Conservation (phyloP, 805 yeast species). For the Suhomyces vadensis region DNA sequence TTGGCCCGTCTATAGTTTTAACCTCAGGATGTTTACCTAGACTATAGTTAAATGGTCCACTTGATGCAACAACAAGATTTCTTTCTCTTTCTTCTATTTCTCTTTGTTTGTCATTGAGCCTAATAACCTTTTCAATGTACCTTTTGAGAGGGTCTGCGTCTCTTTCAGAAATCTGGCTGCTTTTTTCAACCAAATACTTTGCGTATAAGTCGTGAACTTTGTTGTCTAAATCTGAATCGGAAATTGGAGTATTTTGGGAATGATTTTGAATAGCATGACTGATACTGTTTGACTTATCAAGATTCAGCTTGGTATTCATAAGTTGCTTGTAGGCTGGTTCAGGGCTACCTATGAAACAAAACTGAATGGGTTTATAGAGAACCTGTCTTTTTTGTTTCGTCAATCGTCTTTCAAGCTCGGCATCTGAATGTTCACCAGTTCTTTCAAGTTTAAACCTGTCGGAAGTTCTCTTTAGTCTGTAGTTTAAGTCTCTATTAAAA, state of each 20-base stretch:
- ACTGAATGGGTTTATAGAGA: slow-evolving; percentile 27
- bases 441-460: not conserved
- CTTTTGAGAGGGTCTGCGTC: slow-evolving; percentile 15
- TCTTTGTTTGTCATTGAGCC: slow-evolving; percentile 21
- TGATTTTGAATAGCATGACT: not conserved
- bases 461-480: slow-evolving; percentile 7
- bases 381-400: slow-evolving; percentile 17
- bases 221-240: not conserved
- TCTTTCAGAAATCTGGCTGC: slow-evolving; percentile 3
- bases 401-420: slow-evolving; percentile 10
- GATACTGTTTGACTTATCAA: not conserved
- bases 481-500: slow-evolving; percentile 8
- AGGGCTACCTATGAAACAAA: slow-evolving; percentile 20
- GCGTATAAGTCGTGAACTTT: slow-evolving; percentile 12
- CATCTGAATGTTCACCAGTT: not conserved
- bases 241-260: too few species aligned
- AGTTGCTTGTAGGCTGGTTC: slow-evolving; percentile 18
- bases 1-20: not conserved
- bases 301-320: slow-evolving; percentile 10
- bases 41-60: not conserved
- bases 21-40: too few species aligned
- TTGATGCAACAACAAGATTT: slow-evolving; percentile 8
- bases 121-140: slow-evolving; percentile 17
- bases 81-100: slow-evolving; percentile 17
- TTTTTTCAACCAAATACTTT: slow-evolving; percentile 13